Evolutionary conservation across 176 grass and related monocot genomes (phyloP).

Genomic region (Avena sativa): DNA sequence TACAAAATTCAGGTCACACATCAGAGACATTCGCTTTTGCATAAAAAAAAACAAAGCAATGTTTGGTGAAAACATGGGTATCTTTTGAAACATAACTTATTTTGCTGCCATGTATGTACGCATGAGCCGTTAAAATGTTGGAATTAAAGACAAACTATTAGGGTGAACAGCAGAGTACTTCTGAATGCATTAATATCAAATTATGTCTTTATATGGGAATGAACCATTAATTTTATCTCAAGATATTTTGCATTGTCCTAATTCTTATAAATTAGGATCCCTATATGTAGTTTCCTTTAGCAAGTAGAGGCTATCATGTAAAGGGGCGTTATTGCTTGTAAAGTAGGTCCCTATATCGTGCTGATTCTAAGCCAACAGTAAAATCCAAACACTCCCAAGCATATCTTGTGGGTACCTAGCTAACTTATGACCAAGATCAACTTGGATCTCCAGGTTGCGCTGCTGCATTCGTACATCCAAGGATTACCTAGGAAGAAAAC

Average conservation of each 20-base stretch:
- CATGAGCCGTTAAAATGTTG: constrained; percentile 1
- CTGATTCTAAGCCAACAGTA: background rate
- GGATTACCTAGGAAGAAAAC: background rate
- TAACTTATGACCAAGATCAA: no score
- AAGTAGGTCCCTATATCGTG: background rate
- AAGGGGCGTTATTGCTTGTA: background rate
- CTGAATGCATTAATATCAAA: background rate
- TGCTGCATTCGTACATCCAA: background rate
- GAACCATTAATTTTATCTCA: background rate
- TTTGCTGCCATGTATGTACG: background rate
- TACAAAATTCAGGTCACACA: background rate
- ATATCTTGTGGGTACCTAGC: no score
- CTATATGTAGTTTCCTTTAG: background rate
- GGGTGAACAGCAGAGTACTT: background rate
- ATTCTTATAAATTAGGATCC: background rate
- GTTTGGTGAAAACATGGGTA: background rate
- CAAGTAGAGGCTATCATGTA: background rate
- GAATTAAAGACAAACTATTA: background rate
- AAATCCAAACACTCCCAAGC: background rate
- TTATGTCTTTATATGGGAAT: background rate
- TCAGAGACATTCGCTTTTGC: background rate
- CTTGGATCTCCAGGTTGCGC: background rate
- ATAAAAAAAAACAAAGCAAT: background rate
- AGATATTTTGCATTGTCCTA: background rate
- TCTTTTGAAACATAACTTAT: background rate